Conservation (phyloP, 1,284 basidiomycete genomes). For the Xanthoconium separans region DNA sequence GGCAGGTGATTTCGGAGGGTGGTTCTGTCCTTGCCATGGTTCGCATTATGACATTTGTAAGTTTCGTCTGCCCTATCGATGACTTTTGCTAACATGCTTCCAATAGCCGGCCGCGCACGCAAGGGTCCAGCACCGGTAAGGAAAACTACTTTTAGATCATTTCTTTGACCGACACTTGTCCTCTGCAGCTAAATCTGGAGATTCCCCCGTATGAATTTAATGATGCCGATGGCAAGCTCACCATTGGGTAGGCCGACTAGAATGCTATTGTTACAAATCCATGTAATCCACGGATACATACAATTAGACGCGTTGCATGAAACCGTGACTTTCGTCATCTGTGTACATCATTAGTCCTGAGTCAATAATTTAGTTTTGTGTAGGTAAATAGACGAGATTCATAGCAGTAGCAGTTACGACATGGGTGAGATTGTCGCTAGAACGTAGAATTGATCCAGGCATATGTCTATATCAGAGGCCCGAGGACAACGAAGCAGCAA, state of each 20-base stretch:
- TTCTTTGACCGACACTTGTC: conserved; percentile 12
- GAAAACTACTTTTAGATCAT: conserved; percentile 13
- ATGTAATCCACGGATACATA: conserved; percentile 21
- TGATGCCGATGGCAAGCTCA: conserved; percentile 84
- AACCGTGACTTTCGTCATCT: background rate
- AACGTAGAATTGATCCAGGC: background rate
- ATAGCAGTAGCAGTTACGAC: background rate
- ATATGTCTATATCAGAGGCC: background rate
- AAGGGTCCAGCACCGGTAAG: conserved; percentile 92
- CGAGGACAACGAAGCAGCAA: background rate
- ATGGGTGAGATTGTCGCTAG: background rate
- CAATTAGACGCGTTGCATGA: conserved; percentile 25
- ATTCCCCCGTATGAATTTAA: conserved; percentile 87
- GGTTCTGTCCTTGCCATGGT: conserved; percentile 99
- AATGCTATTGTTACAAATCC: conserved; percentile 13
- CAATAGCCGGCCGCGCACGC: conserved; percentile 84
- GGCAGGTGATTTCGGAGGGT: conserved; percentile 97
- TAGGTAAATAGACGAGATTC: background rate
- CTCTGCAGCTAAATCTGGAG: conserved; percentile 86
- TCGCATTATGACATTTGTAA: conserved; percentile 95
- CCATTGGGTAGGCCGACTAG: conserved; percentile 71
- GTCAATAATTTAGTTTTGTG: background rate
- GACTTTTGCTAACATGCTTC: conserved; percentile 12
- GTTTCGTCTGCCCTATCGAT: conserved; percentile 24
- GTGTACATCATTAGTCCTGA: background rate